Conservation (phyloP, 108 stramenopile genomes). For the Fistulifera solaris region DNA sequence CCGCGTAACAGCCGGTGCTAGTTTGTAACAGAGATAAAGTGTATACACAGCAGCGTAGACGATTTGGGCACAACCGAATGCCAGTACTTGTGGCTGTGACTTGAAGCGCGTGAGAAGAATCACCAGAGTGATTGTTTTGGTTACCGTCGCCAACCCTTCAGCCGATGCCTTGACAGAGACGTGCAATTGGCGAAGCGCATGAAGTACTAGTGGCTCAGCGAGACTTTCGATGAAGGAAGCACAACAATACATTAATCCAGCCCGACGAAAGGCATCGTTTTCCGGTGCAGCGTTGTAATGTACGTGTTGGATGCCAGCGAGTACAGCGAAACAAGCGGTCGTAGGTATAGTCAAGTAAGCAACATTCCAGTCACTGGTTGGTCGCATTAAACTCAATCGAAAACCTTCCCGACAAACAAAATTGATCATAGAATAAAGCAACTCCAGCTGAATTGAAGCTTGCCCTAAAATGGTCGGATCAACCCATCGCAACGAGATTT, state of each 20-base stretch:
- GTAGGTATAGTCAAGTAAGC: constrained; percentile 42
- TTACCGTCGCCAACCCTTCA: constrained; percentile 58
- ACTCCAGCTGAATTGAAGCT: constrained; percentile 71
- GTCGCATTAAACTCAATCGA: constrained; percentile 71
- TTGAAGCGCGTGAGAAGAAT: constrained; percentile 20
- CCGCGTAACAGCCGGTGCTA: no score
- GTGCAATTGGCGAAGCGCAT: constrained; percentile 51
- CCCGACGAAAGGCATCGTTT: constrained; percentile 34
- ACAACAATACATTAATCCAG: constrained; percentile 74
- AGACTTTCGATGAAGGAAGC: constrained; percentile 60
- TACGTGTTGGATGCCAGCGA: constrained; percentile 27
- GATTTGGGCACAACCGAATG: constrained; percentile 75
- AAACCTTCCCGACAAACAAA: constrained; percentile 87
- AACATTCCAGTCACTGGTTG: constrained; percentile 31
- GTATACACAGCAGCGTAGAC: constrained; percentile 51
- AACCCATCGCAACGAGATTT: constrained; percentile 59
- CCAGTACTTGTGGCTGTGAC: constrained; percentile 35
- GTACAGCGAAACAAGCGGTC: constrained; percentile 14
- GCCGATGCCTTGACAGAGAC: constrained; percentile 53
- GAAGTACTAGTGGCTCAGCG: constrained; percentile 63
- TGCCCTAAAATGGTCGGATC: constrained; percentile 60
- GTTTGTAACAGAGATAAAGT: constrained; percentile 28
- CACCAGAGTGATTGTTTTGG: constrained; percentile 43
- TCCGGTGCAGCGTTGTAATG: constrained; percentile 2
- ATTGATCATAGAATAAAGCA: constrained; percentile 58